Base-by-base conservation (phyloP, 2,329 filamentous ascomycete genomes). In the Fusarium sp. region DNA sequence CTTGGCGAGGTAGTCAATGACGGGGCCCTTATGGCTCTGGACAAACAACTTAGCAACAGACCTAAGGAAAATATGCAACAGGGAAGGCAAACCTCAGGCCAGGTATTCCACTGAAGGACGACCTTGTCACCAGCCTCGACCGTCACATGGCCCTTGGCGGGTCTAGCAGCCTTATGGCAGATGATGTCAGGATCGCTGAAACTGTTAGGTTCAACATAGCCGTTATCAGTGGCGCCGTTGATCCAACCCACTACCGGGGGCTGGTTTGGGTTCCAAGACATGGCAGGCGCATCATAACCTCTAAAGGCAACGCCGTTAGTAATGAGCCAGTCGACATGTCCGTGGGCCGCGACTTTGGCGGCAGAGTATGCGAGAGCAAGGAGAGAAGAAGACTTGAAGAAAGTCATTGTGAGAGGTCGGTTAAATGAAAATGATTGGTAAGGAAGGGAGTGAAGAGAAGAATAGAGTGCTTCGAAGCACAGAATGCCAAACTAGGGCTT, bases 1-100 rank as follows among this genome's bases (percentile, higher is more conserved):
- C 71, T 83, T 83, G 60, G 89, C 89, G 14, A 90, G 79, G 80
- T 90, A 91, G 76, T 85, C 85, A 67, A 91, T 83, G 71, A 91
- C 84, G 8, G 89, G 88, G 0, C 85, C 81, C 33, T 80, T 69
- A 74, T 85, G 83, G 6, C 44, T 49, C 44, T 49, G 4, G 1
- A 16, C n/a, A 2, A 5, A n/a, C n/a, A n/a, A n/a, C n/a, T n/a
- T n/a, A n/a, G n/a, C n/a, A n/a, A n/a, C n/a, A n/a, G n/a, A n/a
- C n/a, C n/a, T n/a, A n/a, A n/a, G n/a, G n/a, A n/a, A n/a, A n/a
- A n/a, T n/a, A n/a, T n/a, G n/a, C n/a, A n/a, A n/a, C n/a, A n/a
- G n/a, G n/a, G n/a, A n/a, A n/a, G n/a, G n/a, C n/a, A n/a, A n/a
- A n/a, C 77, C 1, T 77, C 77, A 36, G 82, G 81, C 83, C 82